A percentile compares a stretch with the other conserved stretches of the same genome.
These are phyloP conservation scores for Antitrichia curtipendula DNA, from an alignment of 225 moss, liverwort and hornwort species.

Conservation along the genomic window DNA sequence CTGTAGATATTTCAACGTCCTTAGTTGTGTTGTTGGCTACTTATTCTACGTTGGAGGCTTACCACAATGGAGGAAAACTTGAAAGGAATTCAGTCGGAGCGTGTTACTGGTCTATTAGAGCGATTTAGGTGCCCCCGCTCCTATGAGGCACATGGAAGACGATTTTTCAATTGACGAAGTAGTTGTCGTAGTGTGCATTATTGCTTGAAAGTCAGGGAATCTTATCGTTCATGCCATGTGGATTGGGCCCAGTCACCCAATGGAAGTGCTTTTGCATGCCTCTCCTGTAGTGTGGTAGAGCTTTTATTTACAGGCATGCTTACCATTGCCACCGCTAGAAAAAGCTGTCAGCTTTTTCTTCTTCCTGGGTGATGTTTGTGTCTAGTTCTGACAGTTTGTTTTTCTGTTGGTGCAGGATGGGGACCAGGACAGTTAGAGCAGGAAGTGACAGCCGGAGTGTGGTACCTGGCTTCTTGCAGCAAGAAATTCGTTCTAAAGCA, in stretches of 20 bases:
- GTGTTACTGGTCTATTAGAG: neutral
- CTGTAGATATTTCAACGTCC: neutral
- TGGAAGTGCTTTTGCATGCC: neutral
- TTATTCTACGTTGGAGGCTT: neutral
- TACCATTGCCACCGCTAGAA: neutral
- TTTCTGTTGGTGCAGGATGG: conserved; percentile 42
- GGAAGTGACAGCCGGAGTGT: conserved; percentile 65
- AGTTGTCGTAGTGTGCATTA: neutral
- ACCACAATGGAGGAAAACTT: neutral
- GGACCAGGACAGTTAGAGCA: conserved; percentile 73
- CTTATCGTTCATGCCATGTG: neutral
- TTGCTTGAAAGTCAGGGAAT: neutral
- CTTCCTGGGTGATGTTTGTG: neutral
- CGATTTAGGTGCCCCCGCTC: neutral
- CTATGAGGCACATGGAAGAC: neutral
- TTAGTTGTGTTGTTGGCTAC: neutral
- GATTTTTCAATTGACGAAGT: neutral
- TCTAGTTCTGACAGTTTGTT: neutral
- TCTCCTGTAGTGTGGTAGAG: neutral
- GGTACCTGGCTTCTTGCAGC: conserved; percentile 74
- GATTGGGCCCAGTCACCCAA: neutral
- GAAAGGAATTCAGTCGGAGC: neutral
- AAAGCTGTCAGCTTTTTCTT: neutral
- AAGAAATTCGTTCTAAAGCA: conserved; percentile 62
- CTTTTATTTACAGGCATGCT: neutral